Evolutionary conservation across 352 stramenopile species (phyloP).

Genomic region (Globisporangium heterothallicum): DNA sequence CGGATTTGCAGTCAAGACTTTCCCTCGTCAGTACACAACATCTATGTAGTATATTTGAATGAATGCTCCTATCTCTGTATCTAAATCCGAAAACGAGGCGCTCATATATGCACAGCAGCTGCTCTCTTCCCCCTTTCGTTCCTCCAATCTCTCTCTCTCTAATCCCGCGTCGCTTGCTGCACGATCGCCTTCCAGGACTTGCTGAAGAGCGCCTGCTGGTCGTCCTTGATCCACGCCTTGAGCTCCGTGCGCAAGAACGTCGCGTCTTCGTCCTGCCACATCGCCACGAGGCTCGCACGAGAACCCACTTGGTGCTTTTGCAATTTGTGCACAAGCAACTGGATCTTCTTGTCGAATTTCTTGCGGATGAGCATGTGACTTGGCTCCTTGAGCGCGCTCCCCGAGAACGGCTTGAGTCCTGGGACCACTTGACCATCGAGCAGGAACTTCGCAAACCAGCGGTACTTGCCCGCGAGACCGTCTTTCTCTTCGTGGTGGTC

Average conservation of each 20-base stretch:
- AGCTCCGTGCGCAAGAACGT: slow-evolving; percentile 53
- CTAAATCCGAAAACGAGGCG: too few species aligned
- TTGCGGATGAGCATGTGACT: slow-evolving; percentile 88
- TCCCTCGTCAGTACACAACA: too few species aligned
- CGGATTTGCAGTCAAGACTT: too few species aligned
- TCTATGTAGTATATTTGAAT: too few species aligned
- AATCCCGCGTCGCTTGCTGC: slow-evolving; percentile 6
- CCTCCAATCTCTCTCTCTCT: not conserved
- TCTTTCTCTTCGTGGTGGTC: slow-evolving; percentile 27
- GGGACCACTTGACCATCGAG: slow-evolving; percentile 62
- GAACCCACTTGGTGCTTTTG: slow-evolving; percentile 41
- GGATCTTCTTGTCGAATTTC: slow-evolving; percentile 86
- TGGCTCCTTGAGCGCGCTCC: slow-evolving; percentile 88
- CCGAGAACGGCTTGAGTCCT: slow-evolving; percentile 78
- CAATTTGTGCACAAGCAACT: slow-evolving; percentile 64
- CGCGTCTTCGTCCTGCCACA: slow-evolving; percentile 32
- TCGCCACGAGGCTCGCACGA: slow-evolving; percentile 27
- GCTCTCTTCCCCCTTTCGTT: too few species aligned
- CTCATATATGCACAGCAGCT: too few species aligned
- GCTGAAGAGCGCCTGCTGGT: slow-evolving; percentile 41
- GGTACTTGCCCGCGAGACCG: slow-evolving; percentile 42
- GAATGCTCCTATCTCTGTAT: too few species aligned
- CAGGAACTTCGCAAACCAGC: slow-evolving; percentile 84
- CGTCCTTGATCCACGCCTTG: slow-evolving; percentile 51
- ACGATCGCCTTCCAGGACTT: slow-evolving; percentile 39